Conservation (phyloP, 1,139 yeast genomes). For the Candida sojae region DNA sequence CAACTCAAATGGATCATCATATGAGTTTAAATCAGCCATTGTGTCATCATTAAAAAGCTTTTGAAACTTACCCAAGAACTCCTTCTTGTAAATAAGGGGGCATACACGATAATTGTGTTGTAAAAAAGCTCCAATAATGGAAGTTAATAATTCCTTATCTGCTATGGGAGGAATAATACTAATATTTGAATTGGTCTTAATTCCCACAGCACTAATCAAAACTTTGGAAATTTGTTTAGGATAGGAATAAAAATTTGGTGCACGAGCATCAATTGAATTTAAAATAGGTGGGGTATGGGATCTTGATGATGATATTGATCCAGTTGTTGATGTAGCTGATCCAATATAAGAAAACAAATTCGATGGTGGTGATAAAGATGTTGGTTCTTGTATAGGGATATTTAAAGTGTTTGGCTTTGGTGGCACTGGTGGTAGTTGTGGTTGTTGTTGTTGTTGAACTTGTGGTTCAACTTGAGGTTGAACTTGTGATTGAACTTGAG, state of each 20-base stretch:
- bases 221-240: conserved; percentile 17
- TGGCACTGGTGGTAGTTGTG: not conserved
- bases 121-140: conserved; percentile 34
- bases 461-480: not conserved
- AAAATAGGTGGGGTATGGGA: conserved; percentile 9
- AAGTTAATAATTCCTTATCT: conserved; percentile 13
- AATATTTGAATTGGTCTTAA: conserved; percentile 18
- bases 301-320: not conserved
- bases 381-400: not conserved
- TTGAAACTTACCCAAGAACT: conserved; percentile 30
- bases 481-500: not conserved
- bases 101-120: conserved; percentile 44
- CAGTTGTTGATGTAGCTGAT: not conserved
- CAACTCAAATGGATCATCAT: conserved; percentile 36
- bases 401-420: not conserved
- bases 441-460: not conserved
- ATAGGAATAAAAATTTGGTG: conserved; percentile 18
- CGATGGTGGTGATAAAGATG: not conserved
- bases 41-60: conserved; percentile 9
- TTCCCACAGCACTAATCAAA: conserved; percentile 18
- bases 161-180: conserved; percentile 18
- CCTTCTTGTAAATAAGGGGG: conserved; percentile 41
- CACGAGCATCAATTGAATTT: conserved; percentile 16
- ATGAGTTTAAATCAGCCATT: conserved; percentile 14
- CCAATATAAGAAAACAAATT: not conserved